A percentile compares a stretch with the other conserved stretches of the same genome.
Evolutionary conservation across 2,329 filamentous ascomycete species (phyloP).

Genomic region (Alternaria tenuissima): DNA sequence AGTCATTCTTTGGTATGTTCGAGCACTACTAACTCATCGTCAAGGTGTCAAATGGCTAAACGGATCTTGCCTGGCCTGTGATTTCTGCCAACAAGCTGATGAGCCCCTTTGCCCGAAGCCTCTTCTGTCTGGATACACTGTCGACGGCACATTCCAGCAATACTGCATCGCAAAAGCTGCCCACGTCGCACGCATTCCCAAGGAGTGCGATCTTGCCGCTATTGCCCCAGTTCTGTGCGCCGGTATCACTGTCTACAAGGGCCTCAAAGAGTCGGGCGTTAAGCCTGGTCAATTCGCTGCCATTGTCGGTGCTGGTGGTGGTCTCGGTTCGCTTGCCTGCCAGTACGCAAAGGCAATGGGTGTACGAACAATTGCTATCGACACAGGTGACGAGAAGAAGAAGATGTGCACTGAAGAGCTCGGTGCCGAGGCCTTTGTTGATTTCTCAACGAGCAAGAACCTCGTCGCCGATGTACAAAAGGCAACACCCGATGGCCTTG

Average conservation of each 20-base stretch:
- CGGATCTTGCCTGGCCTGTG: slow-evolving; percentile 82
- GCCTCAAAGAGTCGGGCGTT: slow-evolving; percentile 82
- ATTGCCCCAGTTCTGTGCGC: slow-evolving; percentile 84
- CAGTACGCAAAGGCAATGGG: slow-evolving; percentile 96
- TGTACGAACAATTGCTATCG: slow-evolving; percentile 79
- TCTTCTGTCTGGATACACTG: slow-evolving; percentile 85
- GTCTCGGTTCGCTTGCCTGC: slow-evolving; percentile 78
- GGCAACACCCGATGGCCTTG: slow-evolving; percentile 79
- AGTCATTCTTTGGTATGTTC: neutral
- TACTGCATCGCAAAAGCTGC: slow-evolving; percentile 88
- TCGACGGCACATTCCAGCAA: slow-evolving; percentile 93
- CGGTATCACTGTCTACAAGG: slow-evolving; percentile 89
- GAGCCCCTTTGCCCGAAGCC: slow-evolving; percentile 83
- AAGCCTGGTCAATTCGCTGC: slow-evolving; percentile 80
- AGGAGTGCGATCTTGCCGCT: slow-evolving; percentile 77
- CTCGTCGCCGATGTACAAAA: slow-evolving; percentile 85
- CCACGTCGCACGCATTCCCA: slow-evolving; percentile 82
- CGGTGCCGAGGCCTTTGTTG: slow-evolving; percentile 77
- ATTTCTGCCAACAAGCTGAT: slow-evolving; percentile 81
- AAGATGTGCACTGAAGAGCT: slow-evolving; percentile 71
- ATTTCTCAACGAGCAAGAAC: slow-evolving; percentile 80
- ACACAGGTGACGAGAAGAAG: slow-evolving; percentile 82
- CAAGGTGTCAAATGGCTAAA: slow-evolving; percentile 86
- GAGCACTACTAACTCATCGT: neutral
- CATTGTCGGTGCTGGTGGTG: slow-evolving; percentile 86